Percentiles rank a stretch among this genome's conserved stretches.
phyloP scores from a whole-genome alignment of 257 asterid genomes.

The Verbena officinalis region DNA sequence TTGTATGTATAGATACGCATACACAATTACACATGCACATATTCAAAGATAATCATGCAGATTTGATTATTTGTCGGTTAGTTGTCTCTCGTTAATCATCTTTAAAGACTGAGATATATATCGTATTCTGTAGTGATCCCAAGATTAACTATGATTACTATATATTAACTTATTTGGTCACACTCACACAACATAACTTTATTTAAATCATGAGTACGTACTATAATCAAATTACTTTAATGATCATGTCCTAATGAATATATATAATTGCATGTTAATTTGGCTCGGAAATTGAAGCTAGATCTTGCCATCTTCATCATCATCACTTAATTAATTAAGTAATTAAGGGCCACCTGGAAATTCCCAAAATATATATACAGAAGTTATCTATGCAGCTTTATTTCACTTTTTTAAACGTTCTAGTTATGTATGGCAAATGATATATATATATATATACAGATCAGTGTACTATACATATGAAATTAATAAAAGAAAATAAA shows the following conservation, averaged over 20 bases:
- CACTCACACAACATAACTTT: background rate
- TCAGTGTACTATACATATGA: background rate
- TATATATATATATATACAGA: background rate
- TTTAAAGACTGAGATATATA: background rate
- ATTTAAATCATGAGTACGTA: slow-evolving; percentile 1
- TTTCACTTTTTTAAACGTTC: slow-evolving; percentile 37
- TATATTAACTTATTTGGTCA: no score
- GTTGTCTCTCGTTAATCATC: slow-evolving; percentile 38
- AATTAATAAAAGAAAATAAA: background rate
- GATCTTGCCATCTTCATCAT: slow-evolving; percentile 31
- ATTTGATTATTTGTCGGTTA: slow-evolving; percentile 68
- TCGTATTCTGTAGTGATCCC: slow-evolving; percentile 41
- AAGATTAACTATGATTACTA: slow-evolving; percentile 41
- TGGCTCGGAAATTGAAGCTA: slow-evolving; percentile 45
- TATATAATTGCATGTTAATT: background rate
- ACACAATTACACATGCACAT: slow-evolving; percentile 34
- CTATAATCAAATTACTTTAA: slow-evolving; percentile 1
- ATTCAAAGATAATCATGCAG: slow-evolving; percentile 42
- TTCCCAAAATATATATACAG: slow-evolving; percentile 13
- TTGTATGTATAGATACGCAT: background rate
- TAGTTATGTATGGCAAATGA: background rate
- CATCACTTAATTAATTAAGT: no score
- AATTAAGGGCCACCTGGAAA: slow-evolving; percentile 9
- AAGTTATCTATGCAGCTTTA: slow-evolving; percentile 35
- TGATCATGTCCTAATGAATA: background rate